Evolutionary conservation across 495 filamentous ascomycete genomes (phyloP), one percentile per base, ranked within the genome.

Genomic region (Opeltia flavorubescens): DNA sequence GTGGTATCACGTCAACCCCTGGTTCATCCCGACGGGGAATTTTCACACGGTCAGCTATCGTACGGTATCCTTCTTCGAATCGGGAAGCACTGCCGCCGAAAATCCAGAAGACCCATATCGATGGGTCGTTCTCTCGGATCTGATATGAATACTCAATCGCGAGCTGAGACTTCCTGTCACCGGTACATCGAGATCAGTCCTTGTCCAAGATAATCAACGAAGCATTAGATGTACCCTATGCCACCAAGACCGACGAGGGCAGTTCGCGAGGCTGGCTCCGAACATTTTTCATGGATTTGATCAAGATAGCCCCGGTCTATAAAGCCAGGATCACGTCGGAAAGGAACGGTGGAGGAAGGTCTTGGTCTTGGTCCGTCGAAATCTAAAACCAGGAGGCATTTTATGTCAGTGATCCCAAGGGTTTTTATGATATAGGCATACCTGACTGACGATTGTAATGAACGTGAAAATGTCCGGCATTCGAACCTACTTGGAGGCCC

Each of bases 91-190:
- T 67, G 43, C 64, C 65, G 3, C 64, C 63, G 50, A 68, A 62
- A 7, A 74, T 52, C 71, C 73, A 76, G 52, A 76, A 69, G 7
- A 75, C 63, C 61, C 61, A 70, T 18, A 62, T 71, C 21, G 60
- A 36, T 3, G 64, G 66, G n/a, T 55, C 67, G 65, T 51, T 52
- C 55, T 59, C 9, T 2, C 50, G 48, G 11, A 55, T 48, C 38
- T 52, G 55, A 45, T 65, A 58, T 18, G 62, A 61, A 46, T 65
- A 62, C 43, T 68, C 64, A 33, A 71, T 69, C 8, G 59, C 60
- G 23, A 62, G 53, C 33, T 62, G 61, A n/a, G 58, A 60, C 51
- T 66, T 63, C 12, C 57, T 65, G 53, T 44, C 47, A n/a, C n/a
- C 50, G 56, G 48, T 70, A 68, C n/a, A n/a, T n/a, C n/a, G 29